Evolutionary conservation across 371 early-diverging fungal species (phyloP).

Genomic region (Syncephalastrum monosporum): DNA sequence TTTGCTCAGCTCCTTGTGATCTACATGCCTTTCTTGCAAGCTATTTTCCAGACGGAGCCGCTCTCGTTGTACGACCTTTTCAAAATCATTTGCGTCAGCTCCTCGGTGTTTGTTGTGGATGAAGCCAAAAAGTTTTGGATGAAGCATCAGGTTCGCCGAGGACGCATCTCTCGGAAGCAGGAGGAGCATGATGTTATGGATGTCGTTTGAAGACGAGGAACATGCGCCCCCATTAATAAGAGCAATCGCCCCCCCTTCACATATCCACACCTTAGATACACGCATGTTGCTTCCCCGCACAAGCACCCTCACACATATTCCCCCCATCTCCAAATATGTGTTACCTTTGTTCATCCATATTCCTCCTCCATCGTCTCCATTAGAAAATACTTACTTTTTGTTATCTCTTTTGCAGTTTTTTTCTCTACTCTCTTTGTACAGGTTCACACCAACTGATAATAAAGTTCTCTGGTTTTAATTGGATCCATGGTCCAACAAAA

Average conservation of each 20-base stretch:
- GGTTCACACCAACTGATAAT: slow-evolving; percentile 1
- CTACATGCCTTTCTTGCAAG: slow-evolving; percentile 88
- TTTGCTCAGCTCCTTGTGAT: slow-evolving; percentile 87
- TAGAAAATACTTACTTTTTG: neutral
- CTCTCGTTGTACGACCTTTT: slow-evolving; percentile 69
- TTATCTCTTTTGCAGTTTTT: neutral
- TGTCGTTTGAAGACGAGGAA: no score
- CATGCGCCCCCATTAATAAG: no score
- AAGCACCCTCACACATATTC: neutral
- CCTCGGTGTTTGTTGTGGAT: slow-evolving; percentile 79
- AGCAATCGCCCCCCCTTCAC: no score
- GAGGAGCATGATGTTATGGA: no score
- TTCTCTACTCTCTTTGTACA: slow-evolving; percentile 6
- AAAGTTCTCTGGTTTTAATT: slow-evolving; percentile 9
- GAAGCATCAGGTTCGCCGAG: neutral
- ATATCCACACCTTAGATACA: neutral
- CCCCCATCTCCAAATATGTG: neutral
- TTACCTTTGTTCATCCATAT: no score
- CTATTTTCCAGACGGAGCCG: slow-evolving; percentile 91
- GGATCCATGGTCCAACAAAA: slow-evolving; percentile 64
- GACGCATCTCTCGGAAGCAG: no score
- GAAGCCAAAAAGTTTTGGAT: slow-evolving; percentile 65
- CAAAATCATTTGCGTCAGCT: slow-evolving; percentile 65
- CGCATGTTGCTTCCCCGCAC: neutral
- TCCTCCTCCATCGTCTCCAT: no score